Base-by-base conservation (phyloP, 306 rosid species). In the apple (Malus domestica) region DNA sequence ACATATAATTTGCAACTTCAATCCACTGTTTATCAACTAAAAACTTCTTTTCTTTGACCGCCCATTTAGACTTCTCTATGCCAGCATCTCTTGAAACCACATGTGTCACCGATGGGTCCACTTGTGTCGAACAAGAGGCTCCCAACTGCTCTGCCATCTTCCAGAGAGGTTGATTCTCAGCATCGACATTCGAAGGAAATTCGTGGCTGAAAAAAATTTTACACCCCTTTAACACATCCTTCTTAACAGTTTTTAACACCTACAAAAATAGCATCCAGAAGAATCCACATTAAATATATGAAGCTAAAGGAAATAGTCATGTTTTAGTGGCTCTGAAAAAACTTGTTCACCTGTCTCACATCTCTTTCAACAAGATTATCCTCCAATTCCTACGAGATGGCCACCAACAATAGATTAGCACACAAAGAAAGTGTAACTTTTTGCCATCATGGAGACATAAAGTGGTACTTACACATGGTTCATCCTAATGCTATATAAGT, bases 11-110 rank as follows among this genome's bases (percentile, higher is more conserved):
- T 38, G 97, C 85, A 51, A 96, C 91, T 80, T 92, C 97, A 40
- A 92, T 79, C 99, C 97, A 96, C 55, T 69, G 77, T 16, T 97
- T 97, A 81, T 88, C 87, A 71, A 96, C 99, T 87, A 96, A 64
- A 68, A 86, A 89, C 86, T 89, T 92, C 0, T 78, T 72, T 62
- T 92, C 90, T 75, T 85, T 88, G 72, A 86, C 80, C n/a, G 97
- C 98, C 98, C 98, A 92, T 1, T 84, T 81, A 1, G 92, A 82
- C 82, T 96, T 96, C 80, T 90, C 97, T 3, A 93, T 95, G 71
- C 97, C 97, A 52, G 68, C 83, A 75, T 95, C 97, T 4, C 85
- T 79, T 8, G 93, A 85, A 71, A 96, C 89, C 19, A 92, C 89
- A 8, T 96, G 99, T 14, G 98, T 92, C 77, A 96, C 97, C 0